Evolutionary conservation across 495 filamentous ascomycete species (phyloP).

Genomic region (Xylaria flabelliformis): DNA sequence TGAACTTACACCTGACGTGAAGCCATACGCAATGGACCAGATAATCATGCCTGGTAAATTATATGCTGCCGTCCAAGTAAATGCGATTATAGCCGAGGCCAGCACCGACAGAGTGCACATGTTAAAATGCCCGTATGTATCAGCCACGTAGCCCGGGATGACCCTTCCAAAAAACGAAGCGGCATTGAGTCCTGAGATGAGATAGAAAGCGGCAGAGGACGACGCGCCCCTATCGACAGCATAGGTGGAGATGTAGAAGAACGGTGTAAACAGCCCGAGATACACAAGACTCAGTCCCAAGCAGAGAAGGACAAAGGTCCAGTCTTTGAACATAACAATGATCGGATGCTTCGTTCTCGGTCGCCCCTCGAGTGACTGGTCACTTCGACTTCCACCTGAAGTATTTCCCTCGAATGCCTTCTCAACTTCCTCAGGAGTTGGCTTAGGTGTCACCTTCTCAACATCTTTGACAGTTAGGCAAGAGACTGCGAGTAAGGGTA

Average conservation of each 20-base stretch:
- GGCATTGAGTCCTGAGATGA: constrained; percentile 52
- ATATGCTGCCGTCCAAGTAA: constrained; percentile 46
- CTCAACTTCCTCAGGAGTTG: constrained; percentile 36
- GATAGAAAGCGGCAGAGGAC: constrained; percentile 56
- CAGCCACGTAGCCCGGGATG: constrained; percentile 55
- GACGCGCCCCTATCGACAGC: constrained; percentile 47
- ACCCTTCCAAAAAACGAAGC: constrained; percentile 60
- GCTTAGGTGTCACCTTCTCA: constrained; percentile 20
- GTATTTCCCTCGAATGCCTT: neutral
- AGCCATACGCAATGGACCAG: constrained; percentile 43
- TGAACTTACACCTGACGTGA: constrained; percentile 36
- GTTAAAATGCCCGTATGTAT: constrained; percentile 58
- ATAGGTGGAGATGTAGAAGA: constrained; percentile 60
- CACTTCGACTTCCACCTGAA: neutral
- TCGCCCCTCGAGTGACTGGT: neutral
- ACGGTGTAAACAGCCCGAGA: constrained; percentile 58
- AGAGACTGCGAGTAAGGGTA: constrained; percentile 49
- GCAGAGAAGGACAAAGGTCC: constrained; percentile 28
- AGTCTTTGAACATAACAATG: constrained; percentile 30
- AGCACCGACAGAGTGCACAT: constrained; percentile 39
- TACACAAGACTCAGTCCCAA: constrained; percentile 42
- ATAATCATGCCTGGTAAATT: constrained; percentile 47
- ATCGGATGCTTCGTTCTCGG: constrained; percentile 10
- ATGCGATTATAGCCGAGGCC: constrained; percentile 42
- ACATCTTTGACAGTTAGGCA: constrained; percentile 46